Evolutionary conservation across 768 basidiomycete species (phyloP).

Genomic region (Candolleomyces aberdarensis): DNA sequence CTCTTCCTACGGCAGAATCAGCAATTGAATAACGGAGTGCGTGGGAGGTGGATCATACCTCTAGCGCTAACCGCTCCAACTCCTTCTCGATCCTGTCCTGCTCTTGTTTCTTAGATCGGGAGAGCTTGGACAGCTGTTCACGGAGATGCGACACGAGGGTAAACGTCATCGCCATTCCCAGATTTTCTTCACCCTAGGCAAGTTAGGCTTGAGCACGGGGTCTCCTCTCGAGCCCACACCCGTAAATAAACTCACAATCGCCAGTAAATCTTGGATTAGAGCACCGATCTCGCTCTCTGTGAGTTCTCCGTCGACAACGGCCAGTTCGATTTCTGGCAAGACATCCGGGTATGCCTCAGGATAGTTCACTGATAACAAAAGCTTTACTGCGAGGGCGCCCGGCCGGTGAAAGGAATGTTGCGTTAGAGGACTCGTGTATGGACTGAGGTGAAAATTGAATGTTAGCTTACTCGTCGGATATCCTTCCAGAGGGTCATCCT

Average conservation of each 20-base stretch:
- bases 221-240: background rate
- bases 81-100: conserved; percentile 62
- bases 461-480: conserved; percentile 1
- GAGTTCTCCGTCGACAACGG: conserved; percentile 56
- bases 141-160: conserved; percentile 84
- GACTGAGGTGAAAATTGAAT: background rate
- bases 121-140: conserved; percentile 67
- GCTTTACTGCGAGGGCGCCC: conserved; percentile 51
- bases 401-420: background rate
- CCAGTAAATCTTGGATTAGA: conserved; percentile 59
- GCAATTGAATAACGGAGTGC: background rate
- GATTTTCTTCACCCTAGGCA: conserved; percentile 84
- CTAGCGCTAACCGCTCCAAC: conserved; percentile 67
- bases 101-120: conserved; percentile 58
- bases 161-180: conserved; percentile 98
- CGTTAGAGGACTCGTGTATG: background rate
- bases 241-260: background rate
- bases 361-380: conserved; percentile 74
- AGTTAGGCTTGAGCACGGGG: background rate
- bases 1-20: conserved; percentile 58
- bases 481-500: conserved; percentile 71
- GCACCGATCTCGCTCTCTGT: conserved; percentile 52
- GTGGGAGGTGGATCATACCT: conserved; percentile 45
- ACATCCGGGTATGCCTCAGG: conserved; percentile 81
- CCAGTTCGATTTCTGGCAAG: conserved; percentile 69